A percentile compares a stretch with the other conserved stretches of the same genome.
Evolutionary conservation across 139 green algal species (phyloP).

Genomic region (Mesotaenium endlicherianum): DNA sequence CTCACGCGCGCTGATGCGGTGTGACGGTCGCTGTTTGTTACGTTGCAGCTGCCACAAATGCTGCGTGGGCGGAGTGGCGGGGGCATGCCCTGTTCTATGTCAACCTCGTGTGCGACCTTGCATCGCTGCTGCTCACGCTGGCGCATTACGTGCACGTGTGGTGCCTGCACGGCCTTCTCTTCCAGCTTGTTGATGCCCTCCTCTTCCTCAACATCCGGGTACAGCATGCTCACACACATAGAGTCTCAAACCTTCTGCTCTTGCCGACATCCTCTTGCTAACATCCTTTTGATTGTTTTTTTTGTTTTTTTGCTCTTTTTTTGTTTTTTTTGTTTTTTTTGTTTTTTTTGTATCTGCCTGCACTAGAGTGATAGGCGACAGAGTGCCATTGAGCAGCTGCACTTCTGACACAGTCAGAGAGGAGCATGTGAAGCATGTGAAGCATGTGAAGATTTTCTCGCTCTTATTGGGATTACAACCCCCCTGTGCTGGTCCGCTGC

Average conservation of each 20-base stretch:
- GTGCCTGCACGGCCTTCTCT: constrained; percentile 51
- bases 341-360: no score
- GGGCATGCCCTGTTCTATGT: constrained; percentile 40
- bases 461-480: no score
- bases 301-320: not conserved
- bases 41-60: not conserved
- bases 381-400: no score
- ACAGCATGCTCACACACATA: not conserved
- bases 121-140: constrained; percentile 44
- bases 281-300: not conserved
- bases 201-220: constrained; percentile 56
- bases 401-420: no score
- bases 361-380: no score
- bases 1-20: not conserved
- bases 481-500: no score
- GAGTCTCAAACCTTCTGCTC: no score
- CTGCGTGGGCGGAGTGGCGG: constrained; percentile 14
- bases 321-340: not conserved
- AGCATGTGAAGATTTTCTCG: no score
- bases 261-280: no score
- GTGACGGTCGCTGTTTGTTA: not conserved
- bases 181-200: constrained; percentile 52
- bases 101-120: constrained; percentile 43
- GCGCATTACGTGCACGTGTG: constrained; percentile 51
- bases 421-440: no score